A percentile compares a stretch with the other conserved stretches of the same genome.
Conservation (phyloP, 1,284 basidiomycete genomes). For the Prillingera fragicola region DNA sequence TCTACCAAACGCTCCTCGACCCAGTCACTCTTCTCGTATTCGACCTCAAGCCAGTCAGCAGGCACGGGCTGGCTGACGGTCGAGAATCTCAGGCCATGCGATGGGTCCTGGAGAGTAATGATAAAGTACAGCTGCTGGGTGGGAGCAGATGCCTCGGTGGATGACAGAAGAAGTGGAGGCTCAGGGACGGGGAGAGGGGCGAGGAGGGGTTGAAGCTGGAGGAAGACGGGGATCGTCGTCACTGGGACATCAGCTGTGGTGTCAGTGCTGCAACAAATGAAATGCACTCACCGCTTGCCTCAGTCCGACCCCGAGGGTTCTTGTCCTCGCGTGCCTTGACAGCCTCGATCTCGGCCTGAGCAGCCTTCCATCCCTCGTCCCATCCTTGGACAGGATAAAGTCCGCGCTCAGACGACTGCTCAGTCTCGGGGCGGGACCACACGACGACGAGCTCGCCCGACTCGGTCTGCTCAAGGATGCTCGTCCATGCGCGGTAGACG, state of each 20-base stretch:
- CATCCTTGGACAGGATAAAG: conserved; percentile 78
- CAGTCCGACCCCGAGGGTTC: conserved; percentile 29
- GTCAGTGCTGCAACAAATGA: neutral
- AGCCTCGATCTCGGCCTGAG: conserved; percentile 51
- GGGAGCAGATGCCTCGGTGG: conserved; percentile 14
- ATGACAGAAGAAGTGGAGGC: conserved; percentile 28
- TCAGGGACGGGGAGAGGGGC: conserved; percentile 54
- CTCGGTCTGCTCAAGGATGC: conserved; percentile 91
- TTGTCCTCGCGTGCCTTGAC: conserved; percentile 33
- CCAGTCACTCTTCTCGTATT: conserved; percentile 84
- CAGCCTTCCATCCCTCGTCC: conserved; percentile 71
- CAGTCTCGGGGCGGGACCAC: conserved; percentile 57
- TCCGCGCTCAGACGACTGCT: conserved; percentile 50
- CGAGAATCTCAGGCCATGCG: conserved; percentile 66
- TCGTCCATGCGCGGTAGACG: conserved; percentile 68
- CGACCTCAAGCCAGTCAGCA: conserved; percentile 71
- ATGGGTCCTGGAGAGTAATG: conserved; percentile 73
- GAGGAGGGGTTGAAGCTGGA: conserved; percentile 85
- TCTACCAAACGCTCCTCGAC: conserved; percentile 89
- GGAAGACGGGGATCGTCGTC: conserved; percentile 82
- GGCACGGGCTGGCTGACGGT: conserved; percentile 78
- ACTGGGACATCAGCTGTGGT: conserved; percentile 55
- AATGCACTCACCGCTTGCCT: conserved; percentile 18
- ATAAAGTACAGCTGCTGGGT: conserved; percentile 73
- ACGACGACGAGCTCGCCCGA: conserved; percentile 86